Evolutionary conservation across 257 asterid species (phyloP).

Genomic region (Nicotiana sylvestris): DNA sequence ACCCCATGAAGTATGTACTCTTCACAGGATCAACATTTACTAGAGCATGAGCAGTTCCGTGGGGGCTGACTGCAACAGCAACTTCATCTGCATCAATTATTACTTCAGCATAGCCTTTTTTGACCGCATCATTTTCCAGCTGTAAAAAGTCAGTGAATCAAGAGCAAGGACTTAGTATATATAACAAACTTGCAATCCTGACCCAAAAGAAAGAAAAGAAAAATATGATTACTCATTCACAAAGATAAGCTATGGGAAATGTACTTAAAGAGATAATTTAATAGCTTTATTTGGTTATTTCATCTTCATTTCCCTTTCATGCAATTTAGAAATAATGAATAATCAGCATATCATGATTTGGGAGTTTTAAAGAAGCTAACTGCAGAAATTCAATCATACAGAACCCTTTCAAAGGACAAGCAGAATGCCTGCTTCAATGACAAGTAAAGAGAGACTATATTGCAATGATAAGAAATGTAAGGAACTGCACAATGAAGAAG

Average conservation of each 20-base stretch:
- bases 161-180: neutral
- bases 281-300: neutral
- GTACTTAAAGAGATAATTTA: neutral
- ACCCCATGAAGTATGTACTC: constrained; percentile 66
- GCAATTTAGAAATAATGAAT: neutral
- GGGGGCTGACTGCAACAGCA: constrained; percentile 65
- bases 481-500: neutral
- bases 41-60: constrained; percentile 86
- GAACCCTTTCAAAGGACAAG: neutral
- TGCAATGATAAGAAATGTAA: neutral
- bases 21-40: constrained; percentile 50
- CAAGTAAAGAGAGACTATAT: neutral
- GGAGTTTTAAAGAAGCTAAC: neutral
- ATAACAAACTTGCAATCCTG: neutral
- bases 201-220: neutral
- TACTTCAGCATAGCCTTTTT: constrained; percentile 63
- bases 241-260: neutral
- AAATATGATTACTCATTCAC: neutral
- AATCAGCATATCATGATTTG: neutral
- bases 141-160: constrained; percentile 26
- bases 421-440: neutral
- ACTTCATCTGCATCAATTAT: constrained; percentile 70
- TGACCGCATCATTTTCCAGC: constrained; percentile 58
- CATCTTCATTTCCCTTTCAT: neutral
- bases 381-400: neutral